Conservation (phyloP, 192 early-diverging fungal genomes). For the Podila verticillata region DNA sequence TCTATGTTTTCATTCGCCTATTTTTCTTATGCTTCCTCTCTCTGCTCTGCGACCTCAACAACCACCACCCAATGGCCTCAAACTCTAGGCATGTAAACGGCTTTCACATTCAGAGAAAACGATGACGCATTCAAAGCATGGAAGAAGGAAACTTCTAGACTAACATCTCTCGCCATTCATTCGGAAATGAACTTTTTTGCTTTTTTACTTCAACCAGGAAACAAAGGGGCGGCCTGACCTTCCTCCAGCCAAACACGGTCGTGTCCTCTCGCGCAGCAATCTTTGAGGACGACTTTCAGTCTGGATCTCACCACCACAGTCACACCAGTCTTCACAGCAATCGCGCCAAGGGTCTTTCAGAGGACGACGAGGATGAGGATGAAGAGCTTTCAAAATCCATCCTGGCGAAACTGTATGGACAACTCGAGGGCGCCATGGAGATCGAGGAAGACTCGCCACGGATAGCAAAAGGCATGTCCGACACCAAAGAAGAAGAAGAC, state of each 20-base stretch:
- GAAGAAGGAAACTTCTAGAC: too few relatives aligned
- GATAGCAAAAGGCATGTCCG: neutral
- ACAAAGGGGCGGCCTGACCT: neutral
- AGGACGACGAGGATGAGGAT: slow-evolving; percentile 20
- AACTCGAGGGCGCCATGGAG: slow-evolving; percentile 26
- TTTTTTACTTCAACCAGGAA: neutral
- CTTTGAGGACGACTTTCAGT: slow-evolving; percentile 18
- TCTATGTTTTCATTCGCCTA: too few relatives aligned
- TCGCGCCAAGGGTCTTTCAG: neutral
- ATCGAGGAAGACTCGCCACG: slow-evolving; percentile 21
- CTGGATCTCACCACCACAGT: neutral
- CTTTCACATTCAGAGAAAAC: too few relatives aligned
- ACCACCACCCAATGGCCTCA: too few relatives aligned
- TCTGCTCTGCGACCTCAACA: too few relatives aligned
- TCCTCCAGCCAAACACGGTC: slow-evolving; percentile 34
- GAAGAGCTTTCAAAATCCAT: slow-evolving; percentile 18
- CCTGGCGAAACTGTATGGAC: slow-evolving; percentile 28
- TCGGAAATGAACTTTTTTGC: too few relatives aligned
- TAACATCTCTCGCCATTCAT: too few relatives aligned
- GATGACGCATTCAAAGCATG: too few relatives aligned
- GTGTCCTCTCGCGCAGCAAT: slow-evolving; percentile 32
- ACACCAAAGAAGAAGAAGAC: neutral
- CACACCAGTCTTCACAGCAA: neutral
- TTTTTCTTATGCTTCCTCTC: too few relatives aligned
- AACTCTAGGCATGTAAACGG: too few relatives aligned